Conservation (phyloP, 495 filamentous ascomycete genomes). For the Lasiosphaeria ovina region DNA sequence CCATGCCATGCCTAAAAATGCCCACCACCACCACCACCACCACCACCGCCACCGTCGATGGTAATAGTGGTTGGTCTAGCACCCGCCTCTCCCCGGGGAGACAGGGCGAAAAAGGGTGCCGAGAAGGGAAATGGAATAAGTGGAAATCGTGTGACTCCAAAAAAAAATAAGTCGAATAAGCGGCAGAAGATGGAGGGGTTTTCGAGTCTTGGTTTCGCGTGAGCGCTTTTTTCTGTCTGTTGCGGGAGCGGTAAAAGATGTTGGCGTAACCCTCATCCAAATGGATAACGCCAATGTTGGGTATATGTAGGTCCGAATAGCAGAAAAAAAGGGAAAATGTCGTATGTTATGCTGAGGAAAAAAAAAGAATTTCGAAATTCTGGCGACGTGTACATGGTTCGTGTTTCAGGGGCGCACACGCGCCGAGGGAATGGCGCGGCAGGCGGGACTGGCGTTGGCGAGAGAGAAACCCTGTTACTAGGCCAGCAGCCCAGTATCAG, state of each 20-base stretch:
- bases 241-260: conserved; percentile 22
- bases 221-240: conserved; percentile 40
- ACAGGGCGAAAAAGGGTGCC: too few species aligned
- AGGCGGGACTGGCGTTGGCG: too few species aligned
- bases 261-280: conserved; percentile 8
- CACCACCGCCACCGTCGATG: too few species aligned
- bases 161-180: conserved; percentile 8
- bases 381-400: background rate
- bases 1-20: too few species aligned
- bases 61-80: too few species aligned
- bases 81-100: too few species aligned
- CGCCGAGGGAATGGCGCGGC: too few species aligned
- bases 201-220: conserved; percentile 31
- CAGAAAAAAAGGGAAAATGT: conserved; percentile 15
- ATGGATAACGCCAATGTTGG: conserved; percentile 19
- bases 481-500: too few species aligned
- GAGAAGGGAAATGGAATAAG: conserved; percentile 1
- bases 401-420: background rate
- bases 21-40: too few species aligned
- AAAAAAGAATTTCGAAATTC: background rate
- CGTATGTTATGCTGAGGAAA: conserved; percentile 9
- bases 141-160: background rate
- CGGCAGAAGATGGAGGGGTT: conserved; percentile 14
- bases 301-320: conserved; percentile 23
- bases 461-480: too few species aligned